Evolutionary conservation across 2,329 filamentous ascomycete genomes (phyloP), one percentile per base, ranked within the genome.

Genomic region (Aspergillus sp.): DNA sequence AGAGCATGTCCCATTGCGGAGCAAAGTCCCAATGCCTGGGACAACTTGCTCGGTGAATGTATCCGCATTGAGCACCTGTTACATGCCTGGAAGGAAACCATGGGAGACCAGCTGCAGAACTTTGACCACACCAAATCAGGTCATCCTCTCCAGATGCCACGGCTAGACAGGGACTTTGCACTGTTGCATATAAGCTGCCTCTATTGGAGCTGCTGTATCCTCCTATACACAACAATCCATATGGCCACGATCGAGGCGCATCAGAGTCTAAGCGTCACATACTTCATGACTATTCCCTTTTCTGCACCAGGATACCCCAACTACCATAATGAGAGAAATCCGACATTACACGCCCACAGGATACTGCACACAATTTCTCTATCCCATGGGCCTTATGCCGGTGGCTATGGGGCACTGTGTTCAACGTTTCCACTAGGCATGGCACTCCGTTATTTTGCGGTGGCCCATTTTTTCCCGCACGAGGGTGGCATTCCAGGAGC

Each of bases 201-300:
- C 17, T 55, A 55, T 15, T 55, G 53, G 53, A 44, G 53, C 21
- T 55, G 53, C 25, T 55, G 38, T 11, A 55, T 55, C 39, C 53
- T 55, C 23, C 53, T 55, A 47, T 55, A 55, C 21, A 55, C 53
- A 4, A 55, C 53, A 10, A 55, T 55, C 4, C 8, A 55, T 13
- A 32, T 55, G 19, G 53, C 39, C n/a, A n/a, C 53, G 38, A 27
- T 2, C 10, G 53, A 55, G 53, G 53, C 7, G 17, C 32, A 54
- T 25, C 49, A 27, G 30, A 5, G 41, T 42, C 52, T 2, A 19
- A 17, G 11, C 11, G 5, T 54, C 32, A 15, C 32, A 42, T 4
- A 41, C 21, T 23, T 10, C 41, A n/a, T 21, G 3, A 19, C 52
- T 6, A 55, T 55, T 47, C 53, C 53, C 39, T 55, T 55, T 41